A percentile compares a stretch with the other conserved stretches of the same genome.
Conservation (phyloP, 73 alveolate species). For the Blepharisma japonicum region DNA sequence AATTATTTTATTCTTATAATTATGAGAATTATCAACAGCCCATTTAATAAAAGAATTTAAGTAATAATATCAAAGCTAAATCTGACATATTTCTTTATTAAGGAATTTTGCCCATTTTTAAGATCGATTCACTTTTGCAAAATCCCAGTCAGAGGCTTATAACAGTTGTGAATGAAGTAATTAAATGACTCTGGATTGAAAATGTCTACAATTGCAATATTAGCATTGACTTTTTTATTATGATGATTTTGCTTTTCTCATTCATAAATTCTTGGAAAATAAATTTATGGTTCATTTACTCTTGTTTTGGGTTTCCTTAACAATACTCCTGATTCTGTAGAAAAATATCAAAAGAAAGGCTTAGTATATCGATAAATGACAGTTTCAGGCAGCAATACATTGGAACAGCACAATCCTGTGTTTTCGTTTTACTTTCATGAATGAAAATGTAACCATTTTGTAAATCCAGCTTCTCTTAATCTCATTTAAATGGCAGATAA, state of each 20-base stretch:
- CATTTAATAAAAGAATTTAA: too few species aligned
- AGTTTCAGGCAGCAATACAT: conserved; percentile 69
- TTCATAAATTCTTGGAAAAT: conserved; percentile 64
- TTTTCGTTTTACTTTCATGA: conserved; percentile 55
- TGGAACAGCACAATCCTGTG: conserved; percentile 47
- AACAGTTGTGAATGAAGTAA: conserved; percentile 56
- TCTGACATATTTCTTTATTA: too few species aligned
- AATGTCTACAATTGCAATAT: conserved; percentile 70
- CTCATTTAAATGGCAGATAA: conserved; percentile 28
- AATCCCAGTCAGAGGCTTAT: conserved; percentile 71
- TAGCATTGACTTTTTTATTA: not conserved
- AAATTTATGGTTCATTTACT: conserved; percentile 58
- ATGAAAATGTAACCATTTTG: conserved; percentile 63
- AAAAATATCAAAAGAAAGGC: conserved; percentile 86
- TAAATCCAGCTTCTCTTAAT: conserved; percentile 44
- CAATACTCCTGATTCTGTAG: conserved; percentile 69
- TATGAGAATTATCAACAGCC: too few species aligned
- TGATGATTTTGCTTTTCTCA: conserved; percentile 28
- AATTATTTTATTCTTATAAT: too few species aligned
- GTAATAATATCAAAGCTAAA: too few species aligned
- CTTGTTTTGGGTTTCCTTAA: conserved; percentile 72
- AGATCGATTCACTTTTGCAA: conserved; percentile 75
- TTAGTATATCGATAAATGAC: conserved; percentile 71
- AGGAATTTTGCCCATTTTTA: conserved; percentile 62
- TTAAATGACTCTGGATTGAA: conserved; percentile 60